Percentiles rank a stretch among this genome's conserved stretches.
Conservation (phyloP, 78 protist species). For the slime mould (Dictyostelium discoideum) region DNA sequence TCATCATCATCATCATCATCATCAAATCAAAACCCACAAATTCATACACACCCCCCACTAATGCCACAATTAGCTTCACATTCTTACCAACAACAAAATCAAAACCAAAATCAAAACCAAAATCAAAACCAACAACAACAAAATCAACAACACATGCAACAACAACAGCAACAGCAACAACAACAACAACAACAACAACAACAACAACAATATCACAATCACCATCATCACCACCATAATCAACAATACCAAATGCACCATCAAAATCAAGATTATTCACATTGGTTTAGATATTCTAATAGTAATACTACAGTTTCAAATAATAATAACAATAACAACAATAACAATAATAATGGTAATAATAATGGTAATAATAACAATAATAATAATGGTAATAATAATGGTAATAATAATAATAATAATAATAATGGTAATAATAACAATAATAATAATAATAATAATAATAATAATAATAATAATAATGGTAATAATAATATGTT, state of each 20-base stretch:
- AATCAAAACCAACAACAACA: constrained; percentile 28
- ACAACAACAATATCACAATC: not conserved
- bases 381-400: not conserved
- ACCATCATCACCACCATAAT: not conserved
- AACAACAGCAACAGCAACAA: not conserved
- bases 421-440: not conserved
- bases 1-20: not conserved
- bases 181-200: not conserved
- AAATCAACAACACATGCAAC: not conserved
- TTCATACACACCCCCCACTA: not conserved
- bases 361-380: not conserved
- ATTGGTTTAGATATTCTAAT: not conserved
- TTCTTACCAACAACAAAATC: not conserved
- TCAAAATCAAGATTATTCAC: not conserved
- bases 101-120: constrained; percentile 11
- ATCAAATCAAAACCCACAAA: not conserved
- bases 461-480: not conserved
- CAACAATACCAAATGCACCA: not conserved
- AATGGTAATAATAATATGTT: not conserved
- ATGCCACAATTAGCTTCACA: not conserved
- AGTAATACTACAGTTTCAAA: not conserved
- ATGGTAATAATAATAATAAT: not conserved
- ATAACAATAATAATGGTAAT: not conserved
- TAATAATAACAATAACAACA: not conserved
- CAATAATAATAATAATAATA: not conserved